Evolutionary conservation across 73 alveolate genomes (phyloP), one percentile per base, ranked within the genome.

Genomic region (Paramecium biaurelia): DNA sequence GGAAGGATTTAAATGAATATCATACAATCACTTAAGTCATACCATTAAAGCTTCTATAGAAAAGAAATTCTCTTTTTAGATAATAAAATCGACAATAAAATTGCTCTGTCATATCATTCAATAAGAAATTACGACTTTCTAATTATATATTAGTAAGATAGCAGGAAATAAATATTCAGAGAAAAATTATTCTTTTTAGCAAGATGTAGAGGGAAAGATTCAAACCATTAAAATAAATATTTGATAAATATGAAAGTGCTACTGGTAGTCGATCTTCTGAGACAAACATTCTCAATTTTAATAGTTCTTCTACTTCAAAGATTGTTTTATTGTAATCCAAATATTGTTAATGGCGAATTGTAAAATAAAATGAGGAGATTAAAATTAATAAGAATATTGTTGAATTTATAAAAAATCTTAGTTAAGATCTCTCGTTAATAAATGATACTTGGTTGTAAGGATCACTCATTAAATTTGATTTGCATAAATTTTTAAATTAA

Each of bases 1-100:
- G 90, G 90, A 79, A 79, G 47, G 90, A 79, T 42, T 45, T 79
- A 42, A 79, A 79, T 79, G 76, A 41, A 20, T 79, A 42, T 57
- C 30, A 79, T 5, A 38, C 30, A 2, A 79, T 79, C 6, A 79
- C 45, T 10, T 43, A 42, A 45, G 56, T 79, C 41, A 42, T 41
- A 2, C 72, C 90, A 10, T 37, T 20, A 18, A 79, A 79, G 30
- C 12, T 45, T 21, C 43, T 79, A 43, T 4, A 79, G 23, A 15
- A 42, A 24, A 38, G 56, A 23, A 79, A 79, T 47, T 2, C 7
- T 5, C 68, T 53, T 18, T 53, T 20, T 18, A 53, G 30, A 53
- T 18, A 63, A 63, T 63, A 26, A 63, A 30, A 30, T 32, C 21
- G 84, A 12, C 12, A 63, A 63, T 63, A 49, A 5, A 63, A 63